Evolutionary conservation across 75 land plant genomes (phyloP), one percentile per base, ranked within the genome.

Genomic region (Cryptomeria japonica): DNA sequence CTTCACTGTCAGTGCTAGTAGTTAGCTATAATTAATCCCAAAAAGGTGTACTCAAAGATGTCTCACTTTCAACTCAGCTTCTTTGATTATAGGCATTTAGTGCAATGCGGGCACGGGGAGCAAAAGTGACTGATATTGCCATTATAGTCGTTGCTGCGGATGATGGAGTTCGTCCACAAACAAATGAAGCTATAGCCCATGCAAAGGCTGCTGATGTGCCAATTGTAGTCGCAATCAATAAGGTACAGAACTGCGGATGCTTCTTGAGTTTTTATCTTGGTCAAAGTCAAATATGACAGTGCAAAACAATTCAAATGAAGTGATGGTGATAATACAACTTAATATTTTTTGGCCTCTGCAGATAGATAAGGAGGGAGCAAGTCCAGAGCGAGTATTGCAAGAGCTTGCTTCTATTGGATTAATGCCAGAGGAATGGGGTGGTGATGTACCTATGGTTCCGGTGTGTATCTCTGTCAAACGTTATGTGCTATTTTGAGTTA

Each of bases 321-420:
- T 53, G 86, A 55, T 85, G 86, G 32, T 76, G 46, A 76, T 42
- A 18, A 73, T 64, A 38, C 37, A 68, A 58, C 25, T 28, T 85
- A n/a, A 85, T 56, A 77, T 85, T 55, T 42, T 61, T 51, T 39
- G 87, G 42, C 51, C 10, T 32, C 55, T 91, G 84, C 92, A 98
- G 99, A 96, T 98, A 80, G 99, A 98, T 89, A 98, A 96, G 93
- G 99, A 97, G 47, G 99, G 99, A 87, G 99, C 99, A 88, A 96
- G 90, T 73, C 93, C 96, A 87, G 96, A 97, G 13, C 86, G 93
- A 82, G 97, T 94, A 61, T 97, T 97, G 98, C 99, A 98, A 92
- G 99, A 98, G 86, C 99, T 98, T 90, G 93, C 99, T 70, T 87
- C 93, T 34, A 87, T 94, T 91, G 99, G 99, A 68, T 87, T 98